Evolutionary conservation across 176 grass and related monocot genomes (phyloP).

Genomic region (Dactylis glomerata): DNA sequence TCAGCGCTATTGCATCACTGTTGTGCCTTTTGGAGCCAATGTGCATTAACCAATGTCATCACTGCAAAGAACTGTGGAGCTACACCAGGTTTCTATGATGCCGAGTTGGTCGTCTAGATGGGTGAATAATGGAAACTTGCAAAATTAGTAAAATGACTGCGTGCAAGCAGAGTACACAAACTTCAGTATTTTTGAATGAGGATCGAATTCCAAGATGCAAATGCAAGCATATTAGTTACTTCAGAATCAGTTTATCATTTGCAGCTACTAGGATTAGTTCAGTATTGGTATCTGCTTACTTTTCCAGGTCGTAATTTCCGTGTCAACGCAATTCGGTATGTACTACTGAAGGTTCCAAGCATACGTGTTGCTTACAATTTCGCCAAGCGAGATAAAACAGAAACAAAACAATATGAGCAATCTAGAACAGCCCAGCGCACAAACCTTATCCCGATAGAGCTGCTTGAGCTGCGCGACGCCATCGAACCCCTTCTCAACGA

Average conservation of each 20-base stretch:
- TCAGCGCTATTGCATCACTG: background rate
- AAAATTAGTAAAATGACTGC: background rate
- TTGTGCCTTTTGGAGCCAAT: background rate
- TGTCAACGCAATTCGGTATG: background rate
- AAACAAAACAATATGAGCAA: background rate
- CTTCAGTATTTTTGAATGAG: background rate
- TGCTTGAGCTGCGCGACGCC: conserved; percentile 79
- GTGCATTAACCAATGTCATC: background rate
- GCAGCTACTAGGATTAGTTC: background rate
- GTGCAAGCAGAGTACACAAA: background rate
- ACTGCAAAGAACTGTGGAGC: background rate
- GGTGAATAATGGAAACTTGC: background rate
- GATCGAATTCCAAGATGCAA: background rate
- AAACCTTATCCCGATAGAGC: conserved; percentile 85
- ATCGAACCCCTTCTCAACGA: conserved; percentile 84
- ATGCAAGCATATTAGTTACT: background rate
- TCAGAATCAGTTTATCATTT: background rate
- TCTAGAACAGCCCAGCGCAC: background rate
- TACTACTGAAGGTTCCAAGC: background rate
- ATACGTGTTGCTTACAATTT: background rate
- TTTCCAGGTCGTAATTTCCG: background rate
- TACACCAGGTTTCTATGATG: background rate
- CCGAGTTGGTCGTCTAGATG: background rate
- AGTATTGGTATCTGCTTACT: background rate
- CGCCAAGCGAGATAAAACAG: background rate